Evolutionary conservation across 306 rosid genomes (phyloP).

Genomic region (Cajanus cajan): DNA sequence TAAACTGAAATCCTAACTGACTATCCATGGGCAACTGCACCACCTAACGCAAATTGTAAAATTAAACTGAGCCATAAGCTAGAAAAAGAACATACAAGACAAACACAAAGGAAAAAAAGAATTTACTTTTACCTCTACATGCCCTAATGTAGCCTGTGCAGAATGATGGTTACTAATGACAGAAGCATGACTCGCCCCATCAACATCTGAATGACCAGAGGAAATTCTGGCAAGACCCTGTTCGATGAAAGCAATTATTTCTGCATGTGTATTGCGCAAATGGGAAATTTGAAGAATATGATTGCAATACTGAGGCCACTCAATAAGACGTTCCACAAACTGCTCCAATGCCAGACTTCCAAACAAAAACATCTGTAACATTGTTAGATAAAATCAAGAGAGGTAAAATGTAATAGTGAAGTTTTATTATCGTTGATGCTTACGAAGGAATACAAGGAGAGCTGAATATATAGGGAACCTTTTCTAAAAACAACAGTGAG

Average conservation of each 20-base stretch:
- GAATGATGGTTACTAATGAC: conserved; percentile 54
- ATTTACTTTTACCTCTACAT: conserved; percentile 62
- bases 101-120: background rate
- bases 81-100: background rate
- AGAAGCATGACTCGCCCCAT: conserved; percentile 63
- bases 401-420: too few relatives aligned
- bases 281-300: conserved; percentile 97
- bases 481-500: too few relatives aligned
- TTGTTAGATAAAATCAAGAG: too few relatives aligned
- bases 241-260: conserved; percentile 79
- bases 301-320: conserved; percentile 99
- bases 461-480: too few relatives aligned
- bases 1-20: background rate
- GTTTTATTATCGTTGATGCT: too few relatives aligned
- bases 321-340: conserved; percentile 93
- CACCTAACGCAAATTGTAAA: background rate
- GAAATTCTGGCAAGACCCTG: conserved; percentile 90
- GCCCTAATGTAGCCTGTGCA: conserved; percentile 52
- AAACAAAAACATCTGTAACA: conserved; percentile 92
- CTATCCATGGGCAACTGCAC: background rate
- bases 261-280: conserved; percentile 74
- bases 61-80: background rate
- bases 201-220: conserved; percentile 72
- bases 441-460: too few relatives aligned
- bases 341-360: conserved; percentile 96